Base-by-base conservation (phyloP, 2,329 filamentous ascomycete species). In the Paraphoma sp. region DNA sequence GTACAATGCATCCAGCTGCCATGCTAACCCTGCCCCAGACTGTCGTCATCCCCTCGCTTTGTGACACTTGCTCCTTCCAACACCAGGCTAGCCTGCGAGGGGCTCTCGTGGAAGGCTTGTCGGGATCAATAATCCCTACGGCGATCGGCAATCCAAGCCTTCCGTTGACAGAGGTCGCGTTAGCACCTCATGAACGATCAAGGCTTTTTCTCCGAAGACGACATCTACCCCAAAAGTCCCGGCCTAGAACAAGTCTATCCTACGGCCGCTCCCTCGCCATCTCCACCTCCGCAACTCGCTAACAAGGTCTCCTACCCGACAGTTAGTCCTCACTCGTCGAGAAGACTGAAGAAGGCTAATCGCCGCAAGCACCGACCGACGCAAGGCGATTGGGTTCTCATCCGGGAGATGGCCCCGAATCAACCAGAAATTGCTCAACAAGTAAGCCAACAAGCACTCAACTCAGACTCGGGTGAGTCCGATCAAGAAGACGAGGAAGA, bases 311-410 rank as follows among this genome's bases (percentile, higher is more conserved):
- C 68, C 18, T 59, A 48, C 36, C 53, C 68, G 33, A 54, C 53
- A 36, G 62, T 77, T 77, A 65, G 73, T 81, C 54, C 76, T 78
- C 67, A 70, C 75, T 70, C 76, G 78, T 69, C 76, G 65, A 72
- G 76, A 74, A 81, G 80, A 72, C 82, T 80, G 70, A 73, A 73
- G 55, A 67, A 62, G 56, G 78, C 80, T 81, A 83, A 83, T 80
- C 65, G 63, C 62, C 79, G 72, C 68, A 86, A 86, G 83, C 77
- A 82, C 59, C 80, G 76, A 63, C 80, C 84, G 42, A 86, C 79
- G 67, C 84, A 85, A 71, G 86, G 84, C 66, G 87, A 90, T 83
- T 85, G 82, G 65, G 87, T 91, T 62, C 82, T 94, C 74, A 83
- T 94, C 60, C 78, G 80, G 54, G 81, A 83, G 73, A 83, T 93